Evolutionary conservation across 148 eudicot species (phyloP).

Genomic region (Rheum nobile): DNA sequence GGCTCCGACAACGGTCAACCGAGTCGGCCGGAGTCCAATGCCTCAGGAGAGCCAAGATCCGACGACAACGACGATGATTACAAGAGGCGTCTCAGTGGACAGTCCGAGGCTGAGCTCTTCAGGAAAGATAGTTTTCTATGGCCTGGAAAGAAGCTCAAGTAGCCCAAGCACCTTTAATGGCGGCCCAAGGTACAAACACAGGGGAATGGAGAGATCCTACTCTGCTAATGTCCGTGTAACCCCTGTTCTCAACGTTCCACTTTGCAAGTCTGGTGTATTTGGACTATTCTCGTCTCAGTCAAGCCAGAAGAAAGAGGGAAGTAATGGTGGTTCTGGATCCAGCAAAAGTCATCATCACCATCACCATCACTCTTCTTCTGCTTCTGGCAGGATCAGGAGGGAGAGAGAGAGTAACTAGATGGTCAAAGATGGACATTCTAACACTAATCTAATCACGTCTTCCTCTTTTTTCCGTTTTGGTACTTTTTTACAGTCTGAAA

Average conservation of each 20-base stretch:
- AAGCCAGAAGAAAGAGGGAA: conserved; percentile 22
- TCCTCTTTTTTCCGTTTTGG: neutral
- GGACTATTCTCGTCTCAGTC: conserved; percentile 44
- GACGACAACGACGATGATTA: conserved; percentile 10
- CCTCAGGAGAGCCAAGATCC: conserved; percentile 22
- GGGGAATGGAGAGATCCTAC: conserved; percentile 75
- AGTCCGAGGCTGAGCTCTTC: conserved; percentile 88
- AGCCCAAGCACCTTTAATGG: conserved; percentile 82
- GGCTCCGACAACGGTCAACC: neutral
- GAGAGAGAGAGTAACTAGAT: neutral
- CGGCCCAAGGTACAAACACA: conserved; percentile 45
- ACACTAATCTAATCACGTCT: neutral
- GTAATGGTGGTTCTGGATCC: conserved; percentile 1
- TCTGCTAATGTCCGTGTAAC: conserved; percentile 73
- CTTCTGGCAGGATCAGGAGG: neutral
- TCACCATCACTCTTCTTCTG: conserved; percentile 4
- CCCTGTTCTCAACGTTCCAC: conserved; percentile 86
- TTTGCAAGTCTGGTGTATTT: conserved; percentile 62
- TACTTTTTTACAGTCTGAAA: too few species aligned
- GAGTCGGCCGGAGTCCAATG: neutral
- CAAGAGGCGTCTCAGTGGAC: conserved; percentile 35
- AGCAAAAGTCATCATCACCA: neutral
- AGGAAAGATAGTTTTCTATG: conserved; percentile 64
- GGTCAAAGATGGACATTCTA: neutral
- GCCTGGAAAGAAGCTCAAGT: conserved; percentile 75